Base-by-base conservation (phyloP, 2,329 filamentous ascomycete genomes). In the Talaromyces sp. region DNA sequence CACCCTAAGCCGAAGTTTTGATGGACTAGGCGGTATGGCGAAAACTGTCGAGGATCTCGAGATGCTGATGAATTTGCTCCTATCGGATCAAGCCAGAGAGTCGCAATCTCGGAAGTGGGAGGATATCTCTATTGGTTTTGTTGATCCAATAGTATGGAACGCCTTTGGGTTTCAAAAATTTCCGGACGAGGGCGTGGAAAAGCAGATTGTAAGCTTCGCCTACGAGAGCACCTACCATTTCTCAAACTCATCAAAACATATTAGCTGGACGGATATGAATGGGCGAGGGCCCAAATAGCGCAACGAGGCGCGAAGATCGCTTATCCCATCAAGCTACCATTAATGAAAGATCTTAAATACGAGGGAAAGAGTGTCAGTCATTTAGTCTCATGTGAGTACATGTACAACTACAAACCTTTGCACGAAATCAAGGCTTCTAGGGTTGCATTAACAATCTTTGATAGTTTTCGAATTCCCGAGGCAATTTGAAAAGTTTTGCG, bases 1-100 rank as follows among this genome's bases (percentile, higher is more conserved):
- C 35, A 73, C 74, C 0, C 68, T 77, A 11, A 61, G 59, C 33
- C 47, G 24, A 43, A 37, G 39, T 54, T 56, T 62, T 27, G 60
- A 62, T 27, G 47, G 60, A 43, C 22, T 62, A 33, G 60, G 60
- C 35, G 60, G 60, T 19, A 62, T 62, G 60, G 48, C 60, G 35
- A 62, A 56, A 56, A 56, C 60, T 27, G 33, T 37, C 16, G 50
- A 62, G 19, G 60, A 62, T 45, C 60, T 62, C 7, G 60, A 54
- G 16, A 62, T 43, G 47, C 16, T 62, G 47, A 54, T 62, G 35
- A 56, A 56, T 14, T n/a, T 62, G 22, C 48, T 62, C 24, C 48
- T 27, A 22, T n/a, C 31, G 13, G 43, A 8, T 31, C 22, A 56
- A 11, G 14, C 35, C 43, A 45, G 7, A 13, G 37, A 62, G 16